Conservation (phyloP, 257 asterid species). For the Scutellaria baicalensis region DNA sequence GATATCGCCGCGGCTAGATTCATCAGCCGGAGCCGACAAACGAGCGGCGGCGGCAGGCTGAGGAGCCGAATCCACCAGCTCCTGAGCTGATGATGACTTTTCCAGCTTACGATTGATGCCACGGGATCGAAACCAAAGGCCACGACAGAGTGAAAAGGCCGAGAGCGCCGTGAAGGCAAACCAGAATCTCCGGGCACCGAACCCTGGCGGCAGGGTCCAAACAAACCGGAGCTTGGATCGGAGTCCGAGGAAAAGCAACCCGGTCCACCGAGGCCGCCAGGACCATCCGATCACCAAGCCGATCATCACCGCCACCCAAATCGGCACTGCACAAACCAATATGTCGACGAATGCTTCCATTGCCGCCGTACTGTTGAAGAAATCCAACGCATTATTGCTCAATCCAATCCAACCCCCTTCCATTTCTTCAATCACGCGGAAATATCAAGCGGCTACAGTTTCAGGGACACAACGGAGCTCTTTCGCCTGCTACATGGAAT, state of each 20-base stretch:
- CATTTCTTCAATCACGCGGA: constrained; percentile 30
- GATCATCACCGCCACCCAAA: constrained; percentile 96
- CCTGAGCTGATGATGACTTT: constrained; percentile 18
- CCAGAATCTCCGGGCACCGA: constrained; percentile 95
- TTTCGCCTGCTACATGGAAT: constrained; percentile 23
- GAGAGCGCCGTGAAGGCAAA: constrained; percentile 87
- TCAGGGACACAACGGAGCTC: neutral
- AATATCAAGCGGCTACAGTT: neutral
- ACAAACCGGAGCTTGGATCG: constrained; percentile 72
- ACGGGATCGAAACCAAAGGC: constrained; percentile 59
- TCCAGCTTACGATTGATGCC: constrained; percentile 39
- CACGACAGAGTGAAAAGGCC: constrained; percentile 75
- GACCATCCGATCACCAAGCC: constrained; percentile 96
- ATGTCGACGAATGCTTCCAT: constrained; percentile 90
- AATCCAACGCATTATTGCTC: constrained; percentile 29
- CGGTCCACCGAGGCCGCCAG: constrained; percentile 93
- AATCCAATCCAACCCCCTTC: constrained; percentile 52
- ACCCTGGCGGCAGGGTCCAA: constrained; percentile 90
- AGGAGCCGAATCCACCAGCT: constrained; percentile 13
- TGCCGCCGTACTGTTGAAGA: constrained; percentile 47
- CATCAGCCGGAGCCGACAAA: constrained; percentile 22
- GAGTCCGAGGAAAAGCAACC: constrained; percentile 65
- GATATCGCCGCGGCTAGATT: constrained; percentile 28
- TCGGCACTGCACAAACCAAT: constrained; percentile 80
- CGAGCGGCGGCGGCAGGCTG: constrained; percentile 1